phyloP scores from a whole-genome alignment of 192 early-diverging fungal species.

The Coemansia sp. region DNA sequence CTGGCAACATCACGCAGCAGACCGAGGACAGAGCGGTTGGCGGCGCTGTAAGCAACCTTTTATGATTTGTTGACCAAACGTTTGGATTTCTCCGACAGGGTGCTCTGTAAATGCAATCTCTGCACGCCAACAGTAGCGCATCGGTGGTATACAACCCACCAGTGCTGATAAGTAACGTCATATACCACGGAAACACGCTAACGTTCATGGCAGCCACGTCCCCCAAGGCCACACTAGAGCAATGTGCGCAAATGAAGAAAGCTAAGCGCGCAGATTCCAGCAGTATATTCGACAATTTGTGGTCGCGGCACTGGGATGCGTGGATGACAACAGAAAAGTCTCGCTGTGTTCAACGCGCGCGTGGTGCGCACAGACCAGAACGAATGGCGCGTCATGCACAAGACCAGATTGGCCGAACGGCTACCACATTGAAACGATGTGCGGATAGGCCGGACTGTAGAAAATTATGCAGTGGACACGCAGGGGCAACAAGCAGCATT shows the following conservation, averaged over 20 bases:
- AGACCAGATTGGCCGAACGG: constrained; percentile 12
- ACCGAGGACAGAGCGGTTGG: constrained; percentile 6
- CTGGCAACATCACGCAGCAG: constrained; percentile 27
- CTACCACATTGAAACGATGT: constrained; percentile 56
- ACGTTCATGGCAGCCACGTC: constrained; percentile 28
- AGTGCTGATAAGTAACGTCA: constrained; percentile 19
- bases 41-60: constrained; percentile 16
- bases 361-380: constrained; percentile 14
- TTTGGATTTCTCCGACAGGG: constrained; percentile 24
- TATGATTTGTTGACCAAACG: constrained; percentile 20
- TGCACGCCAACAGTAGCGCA: constrained; percentile 27
- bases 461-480: constrained; percentile 62
- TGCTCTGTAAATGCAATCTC: constrained; percentile 22
- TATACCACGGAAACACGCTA: constrained; percentile 14
- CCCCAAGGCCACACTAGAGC: constrained; percentile 37
- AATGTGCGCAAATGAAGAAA: constrained; percentile 39
- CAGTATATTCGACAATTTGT: constrained; percentile 63
- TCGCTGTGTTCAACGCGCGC: constrained; percentile 56
- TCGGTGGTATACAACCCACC: constrained; percentile 22
- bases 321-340: constrained; percentile 60
- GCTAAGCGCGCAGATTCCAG: constrained; percentile 50
- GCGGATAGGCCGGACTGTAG: constrained; percentile 52
- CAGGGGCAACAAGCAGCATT: constrained; percentile 66
- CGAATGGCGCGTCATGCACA: not conserved
- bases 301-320: constrained; percentile 78